Conservation (phyloP, 2,329 filamentous ascomycete species). For the Alternaria sp. region DNA sequence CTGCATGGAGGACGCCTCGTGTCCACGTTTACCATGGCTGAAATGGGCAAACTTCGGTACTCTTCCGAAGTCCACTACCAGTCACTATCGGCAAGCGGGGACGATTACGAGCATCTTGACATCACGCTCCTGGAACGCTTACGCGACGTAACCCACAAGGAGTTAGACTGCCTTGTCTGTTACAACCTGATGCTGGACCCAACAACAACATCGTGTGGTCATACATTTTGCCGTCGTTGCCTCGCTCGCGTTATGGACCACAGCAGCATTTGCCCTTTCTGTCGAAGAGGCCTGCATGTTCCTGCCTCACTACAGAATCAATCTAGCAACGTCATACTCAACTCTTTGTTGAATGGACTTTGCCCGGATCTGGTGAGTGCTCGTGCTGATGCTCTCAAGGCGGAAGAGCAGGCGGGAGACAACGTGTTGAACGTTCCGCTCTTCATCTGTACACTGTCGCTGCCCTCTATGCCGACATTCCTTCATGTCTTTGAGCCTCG, state of each 20-base stretch:
- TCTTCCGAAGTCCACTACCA: slow-evolving; percentile 65
- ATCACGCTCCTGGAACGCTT: slow-evolving; percentile 64
- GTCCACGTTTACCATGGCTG: slow-evolving; percentile 72
- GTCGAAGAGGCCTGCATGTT: slow-evolving; percentile 71
- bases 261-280: slow-evolving; percentile 80
- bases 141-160: slow-evolving; percentile 69
- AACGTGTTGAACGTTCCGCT: slow-evolving; percentile 69
- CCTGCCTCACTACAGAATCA: slow-evolving; percentile 60
- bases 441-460: slow-evolving; percentile 83
- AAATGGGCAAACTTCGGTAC: slow-evolving; percentile 67
- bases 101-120: slow-evolving; percentile 57
- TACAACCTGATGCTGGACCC: slow-evolving; percentile 84
- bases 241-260: slow-evolving; percentile 80
- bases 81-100: slow-evolving; percentile 47
- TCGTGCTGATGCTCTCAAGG: slow-evolving; percentile 64
- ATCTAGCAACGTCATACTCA: slow-evolving; percentile 70
- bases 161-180: slow-evolving; percentile 90
- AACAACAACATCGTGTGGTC: slow-evolving; percentile 84
- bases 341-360: slow-evolving; percentile 70
- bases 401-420: slow-evolving; percentile 65
- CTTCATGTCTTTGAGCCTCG: slow-evolving; percentile 92
- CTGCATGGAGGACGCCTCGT: slow-evolving; percentile 68
- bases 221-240: slow-evolving; percentile 87
- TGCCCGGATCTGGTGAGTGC: slow-evolving; percentile 70
- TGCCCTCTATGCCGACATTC: slow-evolving; percentile 83